Conservation (phyloP, 2,329 filamentous ascomycete species). For the Colletotrichum orbiculare region DNA sequence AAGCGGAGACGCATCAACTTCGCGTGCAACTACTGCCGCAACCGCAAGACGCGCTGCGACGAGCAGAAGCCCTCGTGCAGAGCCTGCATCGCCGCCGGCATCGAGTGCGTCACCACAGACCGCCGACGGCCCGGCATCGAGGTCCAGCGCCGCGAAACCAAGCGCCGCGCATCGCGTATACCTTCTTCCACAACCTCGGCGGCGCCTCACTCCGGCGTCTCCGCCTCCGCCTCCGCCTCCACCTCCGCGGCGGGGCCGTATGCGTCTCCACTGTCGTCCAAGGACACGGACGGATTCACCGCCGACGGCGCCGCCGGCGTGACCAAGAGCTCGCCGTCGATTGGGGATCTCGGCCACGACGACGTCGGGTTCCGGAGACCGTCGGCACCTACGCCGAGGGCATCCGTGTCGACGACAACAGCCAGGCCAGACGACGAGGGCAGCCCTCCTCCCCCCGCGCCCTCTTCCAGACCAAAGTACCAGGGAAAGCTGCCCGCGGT, state of each 20-base stretch:
- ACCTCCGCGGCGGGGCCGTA: neutral
- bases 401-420: neutral
- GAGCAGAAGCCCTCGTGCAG: conserved; percentile 42
- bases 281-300: neutral
- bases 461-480: conserved; percentile 5
- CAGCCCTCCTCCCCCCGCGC: neutral
- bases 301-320: neutral
- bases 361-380: neutral
- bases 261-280: conserved; percentile 12
- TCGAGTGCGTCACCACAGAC: conserved; percentile 43
- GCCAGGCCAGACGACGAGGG: neutral
- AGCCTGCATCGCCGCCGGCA: conserved; percentile 46
- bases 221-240: neutral
- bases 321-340: neutral
- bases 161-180: conserved; percentile 12
- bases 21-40: conserved; percentile 43
- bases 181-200: conserved; percentile 4
- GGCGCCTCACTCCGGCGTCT: neutral
- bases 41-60: conserved; percentile 46
- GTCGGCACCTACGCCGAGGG: neutral
- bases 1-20: conserved; percentile 35
- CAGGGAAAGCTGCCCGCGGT: conserved; percentile 32
- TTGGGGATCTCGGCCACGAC: neutral
- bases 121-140: conserved; percentile 40
- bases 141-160: conserved; percentile 31